phyloP scores from a whole-genome alignment of 1,284 basidiomycete genomes.

The Wallemia ichthyophaga region DNA sequence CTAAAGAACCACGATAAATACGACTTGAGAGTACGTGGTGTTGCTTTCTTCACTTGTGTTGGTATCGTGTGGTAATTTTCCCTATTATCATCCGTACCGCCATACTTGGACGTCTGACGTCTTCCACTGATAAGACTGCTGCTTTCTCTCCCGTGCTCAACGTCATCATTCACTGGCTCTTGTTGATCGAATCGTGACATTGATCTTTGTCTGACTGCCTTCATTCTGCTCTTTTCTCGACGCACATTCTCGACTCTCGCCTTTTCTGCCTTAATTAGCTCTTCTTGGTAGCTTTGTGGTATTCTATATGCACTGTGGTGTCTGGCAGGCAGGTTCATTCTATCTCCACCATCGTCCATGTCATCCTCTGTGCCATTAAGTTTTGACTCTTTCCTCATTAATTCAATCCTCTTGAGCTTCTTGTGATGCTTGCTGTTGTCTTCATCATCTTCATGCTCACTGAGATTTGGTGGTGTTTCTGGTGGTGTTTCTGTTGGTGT shows the following conservation, averaged over 20 bases:
- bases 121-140: no score
- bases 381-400: neutral
- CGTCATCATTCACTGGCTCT: constrained; percentile 15
- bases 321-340: neutral
- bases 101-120: constrained; percentile 4
- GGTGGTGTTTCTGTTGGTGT: neutral
- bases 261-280: constrained; percentile 22
- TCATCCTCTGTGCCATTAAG: neutral
- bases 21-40: constrained; percentile 11
- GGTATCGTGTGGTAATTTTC: constrained; percentile 17
- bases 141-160: neutral
- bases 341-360: neutral
- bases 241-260: neutral
- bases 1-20: constrained; percentile 9
- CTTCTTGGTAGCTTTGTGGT: constrained; percentile 6
- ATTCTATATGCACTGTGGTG: neutral
- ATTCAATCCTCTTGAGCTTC: neutral
- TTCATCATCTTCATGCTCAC: neutral
- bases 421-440: neutral
- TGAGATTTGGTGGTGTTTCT: neutral
- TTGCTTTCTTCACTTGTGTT: constrained; percentile 8
- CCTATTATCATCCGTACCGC: constrained; percentile 13
- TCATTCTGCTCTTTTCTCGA: constrained; percentile 9
- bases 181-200: neutral
- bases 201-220: constrained; percentile 7